Percentiles rank a stretch among this genome's conserved stretches.
These are phyloP conservation scores for Anisodus tanguticus DNA, from an alignment of 257 asterid genomes.

Conservation along the genomic window DNA sequence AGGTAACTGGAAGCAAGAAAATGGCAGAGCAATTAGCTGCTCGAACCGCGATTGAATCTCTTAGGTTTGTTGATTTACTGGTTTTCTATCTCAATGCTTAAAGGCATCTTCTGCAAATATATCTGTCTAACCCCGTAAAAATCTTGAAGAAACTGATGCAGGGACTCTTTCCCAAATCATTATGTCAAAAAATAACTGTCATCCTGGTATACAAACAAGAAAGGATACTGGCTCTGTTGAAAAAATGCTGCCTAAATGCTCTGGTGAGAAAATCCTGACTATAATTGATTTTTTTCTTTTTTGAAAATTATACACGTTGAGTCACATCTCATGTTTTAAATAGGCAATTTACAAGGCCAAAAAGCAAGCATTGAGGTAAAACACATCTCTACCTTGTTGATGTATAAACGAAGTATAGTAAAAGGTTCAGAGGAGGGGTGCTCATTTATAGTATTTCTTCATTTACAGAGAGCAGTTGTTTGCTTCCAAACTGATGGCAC, in stretches of 20 bases:
- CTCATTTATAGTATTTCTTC: neutral
- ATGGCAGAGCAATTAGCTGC: conserved; percentile 44
- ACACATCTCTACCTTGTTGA: neutral
- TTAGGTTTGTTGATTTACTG: conserved; percentile 32
- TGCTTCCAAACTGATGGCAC: conserved; percentile 22
- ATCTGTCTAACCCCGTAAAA: neutral
- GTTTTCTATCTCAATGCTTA: neutral
- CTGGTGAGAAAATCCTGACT: neutral
- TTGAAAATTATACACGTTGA: neutral
- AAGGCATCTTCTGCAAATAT: neutral
- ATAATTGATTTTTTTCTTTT: neutral
- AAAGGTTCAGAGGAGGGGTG: neutral
- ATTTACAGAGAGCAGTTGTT: conserved; percentile 31
- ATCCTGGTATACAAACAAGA: conserved; percentile 25
- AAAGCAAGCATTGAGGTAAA: conserved; percentile 33
- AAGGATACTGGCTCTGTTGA: neutral
- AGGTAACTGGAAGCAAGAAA: conserved; percentile 43
- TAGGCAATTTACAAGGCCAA: conserved; percentile 16
- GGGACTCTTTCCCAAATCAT: conserved; percentile 36
- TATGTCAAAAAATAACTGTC: conserved; percentile 35
- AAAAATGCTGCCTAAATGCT: neutral
- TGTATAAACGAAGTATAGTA: neutral
- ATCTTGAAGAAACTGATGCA: conserved; percentile 39
- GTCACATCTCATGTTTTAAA: neutral
- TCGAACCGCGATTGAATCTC: conserved; percentile 38